These are phyloP conservation scores for Cinnamomum micranthum DNA, from an alignment of 164 flowering plant species.

Conservation along the genomic window DNA sequence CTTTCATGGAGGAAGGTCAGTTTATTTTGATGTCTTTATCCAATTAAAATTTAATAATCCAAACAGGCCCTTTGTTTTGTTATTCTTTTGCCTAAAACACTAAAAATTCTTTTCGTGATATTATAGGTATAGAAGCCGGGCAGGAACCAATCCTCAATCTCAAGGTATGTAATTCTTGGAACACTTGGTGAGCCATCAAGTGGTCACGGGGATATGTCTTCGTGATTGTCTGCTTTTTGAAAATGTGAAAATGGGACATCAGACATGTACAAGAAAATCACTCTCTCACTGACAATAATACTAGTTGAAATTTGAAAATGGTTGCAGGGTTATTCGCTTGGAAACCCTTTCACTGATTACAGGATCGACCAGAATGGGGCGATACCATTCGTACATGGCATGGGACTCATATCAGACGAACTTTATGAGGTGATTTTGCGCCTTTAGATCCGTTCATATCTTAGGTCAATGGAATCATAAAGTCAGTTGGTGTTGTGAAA, in stretches of 20 bases:
- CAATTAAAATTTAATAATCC: too few species aligned
- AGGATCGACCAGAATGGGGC: conserved; percentile 16
- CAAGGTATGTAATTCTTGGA: conserved; percentile 17
- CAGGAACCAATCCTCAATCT: conserved; percentile 29
- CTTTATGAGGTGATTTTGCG: conserved; percentile 37
- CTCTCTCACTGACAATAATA: too few species aligned
- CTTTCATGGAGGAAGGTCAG: too few species aligned
- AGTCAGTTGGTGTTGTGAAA: not conserved
- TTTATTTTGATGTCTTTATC: too few species aligned
- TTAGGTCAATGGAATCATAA: not conserved
- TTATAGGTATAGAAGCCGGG: conserved; percentile 28
- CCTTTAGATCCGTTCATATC: too few species aligned
- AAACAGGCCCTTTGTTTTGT: too few species aligned
- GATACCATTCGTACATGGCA: conserved; percentile 34
- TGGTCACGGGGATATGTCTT: too few species aligned
- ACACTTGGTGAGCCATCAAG: too few species aligned
- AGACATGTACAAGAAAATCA: too few species aligned
- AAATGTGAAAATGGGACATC: too few species aligned
- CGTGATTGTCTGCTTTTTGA: too few species aligned
- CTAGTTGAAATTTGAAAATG: not conserved
- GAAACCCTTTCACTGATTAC: conserved; percentile 34
- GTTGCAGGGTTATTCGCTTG: conserved; percentile 46
- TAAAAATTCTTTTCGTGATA: not conserved
- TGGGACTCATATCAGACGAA: conserved; percentile 47
- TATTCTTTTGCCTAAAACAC: too few species aligned